Base-by-base conservation (phyloP, 1,284 basidiomycete genomes). In the Sporisorium sorghi region DNA sequence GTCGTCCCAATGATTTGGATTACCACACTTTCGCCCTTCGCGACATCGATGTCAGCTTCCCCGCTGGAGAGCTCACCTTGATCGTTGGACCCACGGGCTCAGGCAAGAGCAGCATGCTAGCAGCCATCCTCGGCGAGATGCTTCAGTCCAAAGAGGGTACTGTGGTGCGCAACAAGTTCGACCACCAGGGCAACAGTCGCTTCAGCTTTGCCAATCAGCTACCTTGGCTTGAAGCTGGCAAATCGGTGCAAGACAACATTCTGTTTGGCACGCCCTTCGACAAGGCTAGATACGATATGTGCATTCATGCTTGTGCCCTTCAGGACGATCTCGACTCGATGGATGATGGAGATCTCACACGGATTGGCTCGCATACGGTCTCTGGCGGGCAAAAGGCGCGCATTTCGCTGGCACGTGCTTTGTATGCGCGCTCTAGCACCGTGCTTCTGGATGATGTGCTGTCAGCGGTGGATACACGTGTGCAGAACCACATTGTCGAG, bases 381-480 rank as follows among this genome's bases (percentile, higher is more conserved):
- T 79, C 77, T 1, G 83, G 83, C 17, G 82, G 82, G 5, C 82
- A 82, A 49, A 79, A 78, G 52, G 79, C 80, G 3, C 68, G 82
- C 15, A 70, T 84, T 28, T 63, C 67, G 19, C 67, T 84, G 0
- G 83, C 83, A 3, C 68, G 82, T 5, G 77, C 83, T 3, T 21
- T 84, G 15, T 84, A 84, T 55, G 73, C 77, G 6, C 77, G 61
- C 17, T 65, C 80, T 0, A 47, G 67, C 21, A 79, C 79, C 5
- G 72, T 84, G 7, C 66, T 84, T 7, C 60, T 84, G 6, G 83
- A 83, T 56, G 83, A 84, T 35, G 74, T 83, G 17, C 70, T 83
- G 9, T 76, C 81, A 0, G 80, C 81, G 1, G 90, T 93, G 2
- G 92, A 93, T 79, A 89, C 90, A 2, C 65, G 72, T 28, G 78